A percentile compares a stretch with the other conserved stretches of the same genome.
Evolutionary conservation across 2,329 filamentous ascomycete species (phyloP).

Genomic region (Alternaria dauci): DNA sequence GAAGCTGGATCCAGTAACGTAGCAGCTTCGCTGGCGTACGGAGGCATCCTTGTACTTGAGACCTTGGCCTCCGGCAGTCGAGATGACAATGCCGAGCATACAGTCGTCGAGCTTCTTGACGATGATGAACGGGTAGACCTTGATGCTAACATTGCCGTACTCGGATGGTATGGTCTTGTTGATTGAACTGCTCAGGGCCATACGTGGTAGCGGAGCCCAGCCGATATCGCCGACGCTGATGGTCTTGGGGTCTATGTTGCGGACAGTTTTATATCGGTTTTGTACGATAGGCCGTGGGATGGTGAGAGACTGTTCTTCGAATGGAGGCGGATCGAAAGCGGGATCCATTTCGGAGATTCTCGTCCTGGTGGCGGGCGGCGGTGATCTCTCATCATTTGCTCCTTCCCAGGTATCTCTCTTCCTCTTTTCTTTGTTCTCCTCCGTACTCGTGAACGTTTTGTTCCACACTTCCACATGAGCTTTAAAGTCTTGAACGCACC

Average conservation of each 20-base stretch:
- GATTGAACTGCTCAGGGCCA: not conserved
- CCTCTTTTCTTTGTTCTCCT: not conserved
- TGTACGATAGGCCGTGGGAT: not conserved
- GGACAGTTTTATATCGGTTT: not conserved
- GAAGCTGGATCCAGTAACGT: not conserved
- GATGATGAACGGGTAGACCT: conserved; percentile 2
- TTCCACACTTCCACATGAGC: not conserved
- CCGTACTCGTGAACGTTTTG: not conserved
- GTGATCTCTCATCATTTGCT: not conserved
- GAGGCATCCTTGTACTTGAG: not conserved
- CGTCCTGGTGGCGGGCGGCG: not conserved
- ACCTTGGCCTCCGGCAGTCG: not conserved
- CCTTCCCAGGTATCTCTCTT: not conserved
- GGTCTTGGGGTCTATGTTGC: not conserved
- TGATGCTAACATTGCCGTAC: not conserved
- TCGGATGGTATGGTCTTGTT: not conserved
- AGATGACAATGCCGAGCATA: not conserved
- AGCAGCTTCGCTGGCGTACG: not conserved
- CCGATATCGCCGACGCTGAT: conserved; percentile 3
- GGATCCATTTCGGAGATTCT: not conserved
- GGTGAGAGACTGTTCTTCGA: not conserved
- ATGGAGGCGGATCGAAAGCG: not conserved
- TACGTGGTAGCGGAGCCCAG: not conserved
- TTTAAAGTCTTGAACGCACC: not conserved
- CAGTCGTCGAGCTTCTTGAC: conserved; percentile 6